Conservation (phyloP, 768 basidiomycete species). For the Kwoniella mangroviensis region DNA sequence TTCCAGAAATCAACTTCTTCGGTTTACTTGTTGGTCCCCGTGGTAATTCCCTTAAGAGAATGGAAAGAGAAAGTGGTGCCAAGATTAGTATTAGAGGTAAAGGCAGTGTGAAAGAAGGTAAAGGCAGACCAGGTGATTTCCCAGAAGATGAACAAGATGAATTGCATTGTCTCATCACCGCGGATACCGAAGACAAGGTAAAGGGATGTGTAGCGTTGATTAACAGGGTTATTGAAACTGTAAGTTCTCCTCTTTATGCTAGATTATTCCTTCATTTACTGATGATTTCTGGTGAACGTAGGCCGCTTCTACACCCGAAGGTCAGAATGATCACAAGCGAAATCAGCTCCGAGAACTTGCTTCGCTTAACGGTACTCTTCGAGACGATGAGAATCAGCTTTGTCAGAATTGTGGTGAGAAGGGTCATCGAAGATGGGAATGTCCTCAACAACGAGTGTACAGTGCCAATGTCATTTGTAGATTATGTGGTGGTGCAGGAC, state of each 20-base stretch:
- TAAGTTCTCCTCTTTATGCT: constrained; percentile 59
- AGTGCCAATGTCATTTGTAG: constrained; percentile 99
- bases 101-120: constrained; percentile 98
- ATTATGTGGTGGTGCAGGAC: constrained; percentile 95
- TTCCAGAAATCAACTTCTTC: constrained; percentile 99
- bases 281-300: constrained; percentile 52
- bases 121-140: constrained; percentile 89
- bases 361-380: constrained; percentile 95
- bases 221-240: constrained; percentile 97
- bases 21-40: constrained; percentile 96
- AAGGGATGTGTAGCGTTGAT: constrained; percentile 89
- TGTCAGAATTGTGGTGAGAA: constrained; percentile 70
- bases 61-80: constrained; percentile 97
- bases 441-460: constrained; percentile 96
- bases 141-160: constrained; percentile 98
- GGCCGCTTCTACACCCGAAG: constrained; percentile 99
- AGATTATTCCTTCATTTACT: too few species aligned
- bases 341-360: constrained; percentile 98
- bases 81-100: constrained; percentile 99
- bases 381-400: constrained; percentile 98
- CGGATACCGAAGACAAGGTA: constrained; percentile 90
- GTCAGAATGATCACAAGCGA: constrained; percentile 98
- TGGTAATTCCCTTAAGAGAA: constrained; percentile 98
- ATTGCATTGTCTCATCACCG: constrained; percentile 94
- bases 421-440: constrained; percentile 94